Evolutionary conservation across 345 rosid genomes (phyloP), one percentile per base, ranked within the genome.

Genomic region (Linum lewisii): DNA sequence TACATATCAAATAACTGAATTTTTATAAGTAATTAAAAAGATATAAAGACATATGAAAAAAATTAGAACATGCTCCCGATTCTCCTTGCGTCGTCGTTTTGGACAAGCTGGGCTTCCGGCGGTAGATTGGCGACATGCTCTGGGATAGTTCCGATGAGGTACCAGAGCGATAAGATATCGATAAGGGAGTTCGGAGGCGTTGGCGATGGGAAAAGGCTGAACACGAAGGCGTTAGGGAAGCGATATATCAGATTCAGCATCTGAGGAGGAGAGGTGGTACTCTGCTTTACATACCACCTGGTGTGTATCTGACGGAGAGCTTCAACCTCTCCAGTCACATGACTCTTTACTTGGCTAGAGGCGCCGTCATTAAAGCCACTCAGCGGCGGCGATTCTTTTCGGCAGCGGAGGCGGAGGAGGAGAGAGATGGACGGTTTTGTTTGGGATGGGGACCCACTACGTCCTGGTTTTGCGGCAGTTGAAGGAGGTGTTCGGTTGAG

Each of bases 331-430:
- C 96, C 1, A 92, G 96, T 56, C 96, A 84, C 70, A 92, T 92
- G 98, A 92, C 98, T 42, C 95, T 92, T 21, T 88, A 77, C 76
- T 76, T 92, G 75, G 96, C 98, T 57, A 60, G 61, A 66, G 98
- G 83, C 51, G 95, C 98, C 38, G 90, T 86, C 7, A 84, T 92
- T 68, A 86, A 63, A 74, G 98, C 96, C 62, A 80, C 83, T 61
- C 90, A 84, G 96, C n/a, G n/a, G n/a, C n/a, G n/a, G n/a, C n/a
- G n/a, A n/a, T n/a, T n/a, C n/a, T n/a, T n/a, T n/a, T n/a, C n/a
- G n/a, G n/a, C n/a, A n/a, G n/a, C n/a, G n/a, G n/a, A n/a, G n/a
- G n/a, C n/a, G n/a, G n/a, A n/a, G n/a, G n/a, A n/a, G n/a, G n/a
- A n/a, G n/a, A n/a, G n/a, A n/a, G n/a, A n/a, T n/a, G n/a, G n/a